These are phyloP conservation scores for Aspergillus alliaceus DNA, from an alignment of 2,329 filamentous ascomycete species.

Conservation along the genomic window DNA sequence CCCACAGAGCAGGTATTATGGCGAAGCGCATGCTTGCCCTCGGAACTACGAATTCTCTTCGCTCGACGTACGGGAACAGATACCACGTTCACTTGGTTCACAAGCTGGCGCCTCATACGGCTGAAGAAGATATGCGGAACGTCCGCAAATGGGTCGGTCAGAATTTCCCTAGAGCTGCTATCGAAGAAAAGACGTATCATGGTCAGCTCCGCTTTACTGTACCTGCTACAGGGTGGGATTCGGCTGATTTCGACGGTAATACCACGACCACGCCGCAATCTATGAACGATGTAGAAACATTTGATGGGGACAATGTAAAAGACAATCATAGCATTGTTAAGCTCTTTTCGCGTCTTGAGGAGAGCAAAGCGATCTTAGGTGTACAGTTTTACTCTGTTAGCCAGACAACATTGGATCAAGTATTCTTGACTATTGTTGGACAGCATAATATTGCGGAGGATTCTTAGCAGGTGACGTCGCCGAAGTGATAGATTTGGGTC, in stretches of 20 bases:
- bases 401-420: constrained; percentile 85
- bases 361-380: constrained; percentile 65
- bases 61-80: constrained; percentile 72
- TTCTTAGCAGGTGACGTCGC: not conserved
- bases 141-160: constrained; percentile 66
- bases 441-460: constrained; percentile 75
- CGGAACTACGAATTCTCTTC: constrained; percentile 71
- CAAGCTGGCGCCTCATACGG: constrained; percentile 70
- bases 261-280: not conserved
- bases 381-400: constrained; percentile 85
- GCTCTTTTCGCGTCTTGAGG: constrained; percentile 72
- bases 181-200: constrained; percentile 76
- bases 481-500: not conserved
- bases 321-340: constrained; percentile 44
- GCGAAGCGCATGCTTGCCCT: constrained; percentile 82
- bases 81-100: constrained; percentile 82
- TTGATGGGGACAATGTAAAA: not conserved
- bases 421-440: constrained; percentile 82
- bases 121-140: constrained; percentile 63
- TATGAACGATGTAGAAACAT: not conserved
- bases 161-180: constrained; percentile 62
- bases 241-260: not conserved
- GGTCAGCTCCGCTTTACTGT: constrained; percentile 86
- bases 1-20: constrained; percentile 80
- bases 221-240: constrained; percentile 40